These are phyloP conservation scores for Septoria linicola DNA, from an alignment of 2,329 filamentous ascomycete genomes.

Conservation along the genomic window DNA sequence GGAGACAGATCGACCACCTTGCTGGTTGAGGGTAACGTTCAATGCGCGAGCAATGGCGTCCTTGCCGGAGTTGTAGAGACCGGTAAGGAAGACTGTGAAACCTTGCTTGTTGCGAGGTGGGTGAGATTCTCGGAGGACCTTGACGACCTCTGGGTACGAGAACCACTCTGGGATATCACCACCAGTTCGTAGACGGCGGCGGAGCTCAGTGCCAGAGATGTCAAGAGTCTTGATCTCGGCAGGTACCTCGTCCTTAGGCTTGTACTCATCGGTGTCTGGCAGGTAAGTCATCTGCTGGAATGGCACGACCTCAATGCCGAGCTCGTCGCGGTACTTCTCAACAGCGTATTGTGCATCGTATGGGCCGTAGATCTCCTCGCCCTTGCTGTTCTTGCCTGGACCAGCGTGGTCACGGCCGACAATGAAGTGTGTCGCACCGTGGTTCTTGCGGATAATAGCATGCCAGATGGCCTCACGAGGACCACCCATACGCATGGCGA, in stretches of 20 bases:
- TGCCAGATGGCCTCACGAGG: constrained; percentile 99
- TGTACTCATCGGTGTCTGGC: constrained; percentile 95
- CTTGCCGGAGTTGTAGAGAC: constrained; percentile 95
- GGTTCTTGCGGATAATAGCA: constrained; percentile 99
- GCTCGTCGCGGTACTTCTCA: constrained; percentile 93
- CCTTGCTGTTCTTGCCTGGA: constrained; percentile 96
- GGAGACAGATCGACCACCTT: constrained; percentile 90
- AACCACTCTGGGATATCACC: constrained; percentile 99
- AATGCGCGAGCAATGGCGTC: constrained; percentile 93
- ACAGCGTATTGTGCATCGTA: constrained; percentile 97
- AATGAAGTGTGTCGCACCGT: constrained; percentile 98
- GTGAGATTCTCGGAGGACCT: constrained; percentile 93
- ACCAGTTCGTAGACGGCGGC: constrained; percentile 83
- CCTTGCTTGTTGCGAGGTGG: constrained; percentile 87
- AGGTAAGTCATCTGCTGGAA: constrained; percentile 99
- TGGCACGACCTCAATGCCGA: constrained; percentile 96
- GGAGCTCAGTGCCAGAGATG: constrained; percentile 70
- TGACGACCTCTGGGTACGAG: constrained; percentile 98
- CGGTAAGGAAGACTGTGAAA: constrained; percentile 97
- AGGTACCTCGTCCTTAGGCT: constrained; percentile 84
- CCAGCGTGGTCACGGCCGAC: constrained; percentile 97
- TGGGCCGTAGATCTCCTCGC: constrained; percentile 94
- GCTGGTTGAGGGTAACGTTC: constrained; percentile 96
- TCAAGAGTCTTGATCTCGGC: constrained; percentile 72
- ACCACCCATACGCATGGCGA: constrained; percentile 99